Conservation (phyloP, 108 stramenopile species). For the Cyclostephanos tholiformis region DNA sequence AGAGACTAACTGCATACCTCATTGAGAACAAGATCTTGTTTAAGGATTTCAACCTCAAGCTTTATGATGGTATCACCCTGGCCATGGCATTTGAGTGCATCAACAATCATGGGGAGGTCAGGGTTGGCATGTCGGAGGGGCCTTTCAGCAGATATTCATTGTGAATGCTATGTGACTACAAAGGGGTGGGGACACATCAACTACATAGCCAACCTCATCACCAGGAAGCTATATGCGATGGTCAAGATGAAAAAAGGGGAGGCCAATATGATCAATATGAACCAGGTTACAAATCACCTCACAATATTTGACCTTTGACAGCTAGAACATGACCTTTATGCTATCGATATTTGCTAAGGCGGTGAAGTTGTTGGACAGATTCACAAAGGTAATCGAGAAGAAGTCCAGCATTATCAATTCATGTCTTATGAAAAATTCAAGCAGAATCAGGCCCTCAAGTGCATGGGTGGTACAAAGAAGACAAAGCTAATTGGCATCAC, state of each 20-base stretch:
- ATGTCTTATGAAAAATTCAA: slow-evolving; percentile 90
- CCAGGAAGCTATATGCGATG: slow-evolving; percentile 48
- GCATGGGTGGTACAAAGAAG: slow-evolving; percentile 92
- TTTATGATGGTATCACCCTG: slow-evolving; percentile 88
- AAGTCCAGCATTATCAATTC: slow-evolving; percentile 91
- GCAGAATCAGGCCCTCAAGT: slow-evolving; percentile 87
- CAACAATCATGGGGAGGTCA: slow-evolving; percentile 95
- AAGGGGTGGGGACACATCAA: slow-evolving; percentile 96
- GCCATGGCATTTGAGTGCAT: slow-evolving; percentile 85
- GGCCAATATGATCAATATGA: slow-evolving; percentile 80
- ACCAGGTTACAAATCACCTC: slow-evolving; percentile 95
- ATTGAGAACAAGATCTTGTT: slow-evolving; percentile 92
- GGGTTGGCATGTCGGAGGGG: slow-evolving; percentile 88
- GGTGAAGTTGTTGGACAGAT: slow-evolving; percentile 75
- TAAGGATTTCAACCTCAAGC: slow-evolving; percentile 86
- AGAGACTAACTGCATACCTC: slow-evolving; percentile 86
- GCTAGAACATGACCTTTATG: slow-evolving; percentile 90
- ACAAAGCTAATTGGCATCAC: slow-evolving; percentile 93
- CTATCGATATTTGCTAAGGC: slow-evolving; percentile 78
- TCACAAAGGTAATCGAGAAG: slow-evolving; percentile 89
- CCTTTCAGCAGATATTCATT: slow-evolving; percentile 94
- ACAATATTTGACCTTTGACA: slow-evolving; percentile 96
- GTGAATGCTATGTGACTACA: slow-evolving; percentile 96
- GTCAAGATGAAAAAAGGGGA: slow-evolving; percentile 96
- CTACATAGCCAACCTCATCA: slow-evolving; percentile 90